Percentiles rank a stretch among this genome's conserved stretches.
Conservation (phyloP, 139 green algal species). For the Pleodorina starrii region DNA sequence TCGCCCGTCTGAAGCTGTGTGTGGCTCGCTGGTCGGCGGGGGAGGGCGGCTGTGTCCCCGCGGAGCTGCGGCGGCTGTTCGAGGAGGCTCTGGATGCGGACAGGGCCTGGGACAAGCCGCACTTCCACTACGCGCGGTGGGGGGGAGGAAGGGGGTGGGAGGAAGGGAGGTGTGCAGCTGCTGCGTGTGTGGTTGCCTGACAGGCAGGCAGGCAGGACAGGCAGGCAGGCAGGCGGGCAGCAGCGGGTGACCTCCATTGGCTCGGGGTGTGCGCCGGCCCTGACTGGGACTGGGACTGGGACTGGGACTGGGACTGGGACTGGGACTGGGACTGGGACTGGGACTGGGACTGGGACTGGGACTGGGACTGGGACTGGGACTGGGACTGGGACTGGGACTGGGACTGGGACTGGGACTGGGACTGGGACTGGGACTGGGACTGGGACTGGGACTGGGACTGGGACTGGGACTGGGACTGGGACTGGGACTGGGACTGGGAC, state of each 20-base stretch:
- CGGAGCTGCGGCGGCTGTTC: slow-evolving; percentile 72
- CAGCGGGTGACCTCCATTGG: too few species aligned
- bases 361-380: background rate
- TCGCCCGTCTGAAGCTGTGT: slow-evolving; percentile 15
- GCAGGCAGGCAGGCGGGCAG: too few species aligned
- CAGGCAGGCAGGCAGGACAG: too few species aligned
- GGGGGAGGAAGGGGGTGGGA: background rate
- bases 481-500: background rate
- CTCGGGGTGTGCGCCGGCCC: background rate
- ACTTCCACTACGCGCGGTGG: slow-evolving; percentile 87
- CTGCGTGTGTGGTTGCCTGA: background rate
- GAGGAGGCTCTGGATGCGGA: slow-evolving; percentile 73
- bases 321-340: background rate
- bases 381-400: background rate
- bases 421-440: background rate
- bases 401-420: background rate
- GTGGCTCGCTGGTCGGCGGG: slow-evolving; percentile 46
- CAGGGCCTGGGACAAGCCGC: slow-evolving; percentile 81
- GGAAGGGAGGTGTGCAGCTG: background rate
- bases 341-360: background rate
- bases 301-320: background rate
- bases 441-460: background rate
- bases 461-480: background rate
- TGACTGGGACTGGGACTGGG: background rate
- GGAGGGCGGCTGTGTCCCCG: slow-evolving; percentile 10